Evolutionary conservation across 192 early-diverging fungal genomes (phyloP).

Genomic region (Entomortierella lignicola): DNA sequence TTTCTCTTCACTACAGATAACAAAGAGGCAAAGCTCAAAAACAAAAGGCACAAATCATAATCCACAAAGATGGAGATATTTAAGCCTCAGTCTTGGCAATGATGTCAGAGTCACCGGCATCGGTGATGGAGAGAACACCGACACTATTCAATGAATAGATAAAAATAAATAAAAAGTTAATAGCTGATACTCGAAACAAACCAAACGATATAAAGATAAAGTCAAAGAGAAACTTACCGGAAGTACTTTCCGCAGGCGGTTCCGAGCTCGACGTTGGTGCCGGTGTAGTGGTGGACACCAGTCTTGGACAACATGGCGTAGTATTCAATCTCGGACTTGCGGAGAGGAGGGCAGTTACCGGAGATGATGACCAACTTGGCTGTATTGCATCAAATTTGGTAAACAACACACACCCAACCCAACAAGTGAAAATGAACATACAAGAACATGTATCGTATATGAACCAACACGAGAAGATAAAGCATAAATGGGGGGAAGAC

Average conservation of each 20-base stretch:
- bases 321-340: conserved; percentile 99
- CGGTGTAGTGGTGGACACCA: conserved; percentile 99
- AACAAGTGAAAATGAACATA: conserved; percentile 11
- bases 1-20: conserved; percentile 2
- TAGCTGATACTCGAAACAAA: background rate
- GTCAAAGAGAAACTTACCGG: conserved; percentile 64
- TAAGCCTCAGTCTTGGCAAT: conserved; percentile 53
- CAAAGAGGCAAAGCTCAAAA: conserved; percentile 7
- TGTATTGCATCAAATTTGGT: conserved; percentile 38
- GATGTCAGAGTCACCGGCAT: conserved; percentile 92
- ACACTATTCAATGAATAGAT: conserved; percentile 27
- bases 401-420: background rate
- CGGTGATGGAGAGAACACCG: conserved; percentile 94
- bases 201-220: background rate
- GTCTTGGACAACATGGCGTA: conserved; percentile 99
- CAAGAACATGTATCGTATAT: conserved; percentile 27
- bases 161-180: conserved; percentile 58
- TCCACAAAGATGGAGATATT: conserved; percentile 4
- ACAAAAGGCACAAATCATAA: background rate
- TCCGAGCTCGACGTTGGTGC: conserved; percentile 99
- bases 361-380: conserved; percentile 99
- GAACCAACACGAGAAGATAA: conserved; percentile 14
- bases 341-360: conserved; percentile 99
- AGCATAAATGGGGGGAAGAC: background rate
- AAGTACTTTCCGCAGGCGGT: conserved; percentile 99